Percentiles rank a stretch among this genome's conserved stretches.
phyloP scores from a whole-genome alignment of 495 filamentous ascomycete species.

The Jackrogersella multiformis region DNA sequence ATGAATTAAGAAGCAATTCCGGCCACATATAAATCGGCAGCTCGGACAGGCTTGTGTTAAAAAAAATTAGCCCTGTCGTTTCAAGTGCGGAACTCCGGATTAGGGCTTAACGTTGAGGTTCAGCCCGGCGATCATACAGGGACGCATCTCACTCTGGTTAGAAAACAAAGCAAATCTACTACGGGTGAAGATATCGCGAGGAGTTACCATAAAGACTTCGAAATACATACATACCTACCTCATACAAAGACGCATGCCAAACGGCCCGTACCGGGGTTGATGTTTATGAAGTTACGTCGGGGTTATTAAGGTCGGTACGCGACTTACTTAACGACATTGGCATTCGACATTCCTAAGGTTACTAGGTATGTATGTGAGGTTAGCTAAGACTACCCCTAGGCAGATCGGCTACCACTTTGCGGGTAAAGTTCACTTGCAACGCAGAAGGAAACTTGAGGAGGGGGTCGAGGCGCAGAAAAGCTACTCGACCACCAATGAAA shows the following conservation, averaged over 20 bases:
- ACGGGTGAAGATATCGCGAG: constrained; percentile 4
- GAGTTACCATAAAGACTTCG: background rate
- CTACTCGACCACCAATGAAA: constrained; percentile 1
- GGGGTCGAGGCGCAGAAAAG: background rate
- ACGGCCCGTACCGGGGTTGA: constrained; percentile 20
- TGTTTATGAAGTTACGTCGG: constrained; percentile 28
- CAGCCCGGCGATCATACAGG: constrained; percentile 9
- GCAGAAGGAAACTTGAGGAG: constrained; percentile 7
- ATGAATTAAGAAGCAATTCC: background rate
- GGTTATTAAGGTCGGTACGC: constrained; percentile 8
- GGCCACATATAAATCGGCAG: background rate
- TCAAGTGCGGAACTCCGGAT: constrained; percentile 10
- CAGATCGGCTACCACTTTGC: constrained; percentile 21
- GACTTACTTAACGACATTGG: constrained; percentile 6
- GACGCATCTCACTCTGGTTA: constrained; percentile 5
- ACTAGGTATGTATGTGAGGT: background rate
- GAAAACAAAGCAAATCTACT: constrained; percentile 4
- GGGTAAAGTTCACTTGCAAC: constrained; percentile 25
- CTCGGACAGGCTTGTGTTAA: background rate
- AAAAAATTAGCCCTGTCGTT: constrained; percentile 11
- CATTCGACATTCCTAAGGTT: constrained; percentile 23
- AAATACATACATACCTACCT: background rate
- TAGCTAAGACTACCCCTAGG: constrained; percentile 15
- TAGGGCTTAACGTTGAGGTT: background rate
- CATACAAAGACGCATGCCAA: background rate